Evolutionary conservation across 257 asterid genomes (phyloP), one percentile per base, ranked within the genome.

Genomic region (Ocimum tenuiflorum): DNA sequence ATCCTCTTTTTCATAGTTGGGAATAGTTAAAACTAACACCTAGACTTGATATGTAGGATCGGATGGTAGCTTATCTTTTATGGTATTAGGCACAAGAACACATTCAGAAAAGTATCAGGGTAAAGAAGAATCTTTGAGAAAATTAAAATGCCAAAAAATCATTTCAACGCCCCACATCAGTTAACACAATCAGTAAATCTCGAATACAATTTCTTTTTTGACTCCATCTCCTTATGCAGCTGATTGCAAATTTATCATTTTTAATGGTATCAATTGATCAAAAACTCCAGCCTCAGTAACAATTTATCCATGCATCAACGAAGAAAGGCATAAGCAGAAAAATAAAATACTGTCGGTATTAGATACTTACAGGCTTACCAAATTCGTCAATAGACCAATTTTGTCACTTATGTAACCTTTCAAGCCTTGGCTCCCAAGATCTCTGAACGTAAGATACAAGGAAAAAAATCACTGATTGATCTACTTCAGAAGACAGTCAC

Each of bases 311-410:
- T 53, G 22, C 45, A 60, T 46, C 49, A 60, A 35, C 1, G 11
- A 22, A 29, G 52, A 31, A 33, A 69, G 60, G 7, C 18, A 51
- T 42, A 12, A 58, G 36, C 22, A 22, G 46, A 50, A 31, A 55
- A 47, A 68, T 42, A 67, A 14, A 49, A 41, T 45, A 65, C 61
- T 6, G n/a, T n/a, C n/a, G n/a, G n/a, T n/a, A 48, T 42, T 27
- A 54, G 88, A 88, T 80, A 88, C 98, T 79, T 83, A 91, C 98
- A 91, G 74, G 95, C 89, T 83, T 77, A 87, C 98, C 90, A 91
- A 91, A 63, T 88, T 88, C 73, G 95, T 69, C 83, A 91, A 79
- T 35, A 82, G 80, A 47, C 79, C 70, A 62, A 91, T 88, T 75
- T 88, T 80, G 59, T 88, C 90, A 38, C 90, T 86, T 66, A 91